Base-by-base conservation (phyloP, 1,139 yeast genomes). In the Taphrina betulina region DNA sequence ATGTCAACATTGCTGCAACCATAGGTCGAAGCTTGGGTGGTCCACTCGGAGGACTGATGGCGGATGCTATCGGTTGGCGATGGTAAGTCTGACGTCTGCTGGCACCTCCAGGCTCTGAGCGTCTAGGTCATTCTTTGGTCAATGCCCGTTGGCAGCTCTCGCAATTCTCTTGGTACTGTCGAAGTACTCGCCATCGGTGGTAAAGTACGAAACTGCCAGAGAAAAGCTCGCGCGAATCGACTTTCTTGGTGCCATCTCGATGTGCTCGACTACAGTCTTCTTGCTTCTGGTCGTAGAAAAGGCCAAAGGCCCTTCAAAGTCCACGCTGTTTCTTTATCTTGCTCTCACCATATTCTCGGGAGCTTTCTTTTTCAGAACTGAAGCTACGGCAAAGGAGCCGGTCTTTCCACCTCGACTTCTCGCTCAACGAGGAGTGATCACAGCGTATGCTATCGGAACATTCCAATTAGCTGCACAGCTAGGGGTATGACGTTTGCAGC, bases 31-130 rank as follows among this genome's bases (percentile, higher is more conserved):
- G 48, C 16, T 12, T 50, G 12, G 54, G 54, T 8, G 54, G 38
- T 3, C 50, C 54, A 3, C 16, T 50, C 29, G 54, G 54, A 8
- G 54, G 54, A 4, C 28, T 26, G 37, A 23, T 50, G 22, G 41
- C 54, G 4, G 54, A 50, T 23, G 19, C 17, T 10, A 22, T 50
- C 22, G 54, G 54, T 10, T 50, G 54, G 54, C 22, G 54, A 38
- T 50, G 54, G 54, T 38, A 22, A 20, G 29, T 10, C 22, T n/a
- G 10, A 5, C 7, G 10, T 8, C 8, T 19, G n/a, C 22, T 17
- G 2, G 17, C 3, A 8, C 7, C 40, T 8, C 24, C 40, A 8
- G 14, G 7, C 20, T 10, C 2, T 19, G 24, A 36, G 10, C 29
- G 8, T 8, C 14, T 29, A 38, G 42, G 42, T 40, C 54, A 4